phyloP scores from a whole-genome alignment of 768 basidiomycete species.

The Pluteus cervinus region DNA sequence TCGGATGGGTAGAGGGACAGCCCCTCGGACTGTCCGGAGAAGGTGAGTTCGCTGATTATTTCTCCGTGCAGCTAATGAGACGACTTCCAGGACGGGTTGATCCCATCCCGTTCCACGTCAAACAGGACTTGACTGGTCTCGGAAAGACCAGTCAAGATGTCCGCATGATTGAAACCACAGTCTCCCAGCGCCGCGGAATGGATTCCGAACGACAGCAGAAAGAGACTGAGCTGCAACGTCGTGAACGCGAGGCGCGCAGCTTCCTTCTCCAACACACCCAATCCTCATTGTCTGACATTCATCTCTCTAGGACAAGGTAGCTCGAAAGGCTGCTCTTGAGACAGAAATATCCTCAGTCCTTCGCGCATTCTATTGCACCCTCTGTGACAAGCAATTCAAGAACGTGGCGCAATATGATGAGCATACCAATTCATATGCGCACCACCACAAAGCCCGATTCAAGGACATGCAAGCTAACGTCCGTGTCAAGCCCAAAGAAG shows the following conservation, averaged over 20 bases:
- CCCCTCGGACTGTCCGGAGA: slow-evolving; percentile 72
- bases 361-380: slow-evolving; percentile 70
- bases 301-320: slow-evolving; percentile 47
- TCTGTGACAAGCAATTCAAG: slow-evolving; percentile 86
- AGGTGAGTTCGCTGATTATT: slow-evolving; percentile 35
- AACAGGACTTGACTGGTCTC: slow-evolving; percentile 71
- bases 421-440: slow-evolving; percentile 85
- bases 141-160: slow-evolving; percentile 78
- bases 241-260: slow-evolving; percentile 55
- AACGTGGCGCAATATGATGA: slow-evolving; percentile 86
- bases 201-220: slow-evolving; percentile 79
- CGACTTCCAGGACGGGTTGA: slow-evolving; percentile 62
- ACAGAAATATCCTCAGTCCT: slow-evolving; percentile 65
- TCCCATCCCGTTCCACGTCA: slow-evolving; percentile 77
- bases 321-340: slow-evolving; percentile 58
- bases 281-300: slow-evolving; percentile 6
- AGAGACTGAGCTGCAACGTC: slow-evolving; percentile 75
- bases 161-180: slow-evolving; percentile 79
- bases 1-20: slow-evolving; percentile 80
- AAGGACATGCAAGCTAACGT: slow-evolving; percentile 77
- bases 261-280: not conserved
- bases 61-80: slow-evolving; percentile 3
- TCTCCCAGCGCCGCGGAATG: slow-evolving; percentile 71
- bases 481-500: slow-evolving; percentile 59
- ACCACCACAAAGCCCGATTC: slow-evolving; percentile 79